These are phyloP conservation scores for Coemansia sp. DNA, from an alignment of 192 early-diverging fungal species.

Conservation along the genomic window DNA sequence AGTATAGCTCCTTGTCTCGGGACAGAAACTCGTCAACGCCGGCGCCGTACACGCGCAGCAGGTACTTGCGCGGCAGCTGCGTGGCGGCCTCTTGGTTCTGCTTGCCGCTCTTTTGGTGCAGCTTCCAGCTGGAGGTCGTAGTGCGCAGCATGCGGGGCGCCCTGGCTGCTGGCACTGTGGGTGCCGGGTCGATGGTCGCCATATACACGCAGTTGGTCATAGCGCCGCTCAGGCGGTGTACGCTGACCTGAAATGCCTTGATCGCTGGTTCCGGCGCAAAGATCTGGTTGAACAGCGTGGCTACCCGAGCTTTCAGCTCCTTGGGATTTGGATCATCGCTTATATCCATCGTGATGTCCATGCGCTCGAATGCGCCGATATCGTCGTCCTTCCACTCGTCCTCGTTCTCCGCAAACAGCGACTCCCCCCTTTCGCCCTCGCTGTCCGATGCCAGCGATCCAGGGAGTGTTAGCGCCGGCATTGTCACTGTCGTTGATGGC, in stretches of 20 bases:
- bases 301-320: constrained; percentile 24
- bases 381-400: constrained; percentile 30
- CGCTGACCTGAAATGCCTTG: constrained; percentile 17
- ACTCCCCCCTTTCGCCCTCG: background rate
- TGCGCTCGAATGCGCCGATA: constrained; percentile 13
- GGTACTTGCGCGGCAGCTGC: constrained; percentile 40
- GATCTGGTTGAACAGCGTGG: constrained; percentile 32
- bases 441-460: constrained; percentile 7
- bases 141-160: constrained; percentile 7
- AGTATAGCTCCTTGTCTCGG: constrained; percentile 78
- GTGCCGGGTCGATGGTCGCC: constrained; percentile 33
- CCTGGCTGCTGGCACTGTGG: constrained; percentile 10
- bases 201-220: constrained; percentile 67
- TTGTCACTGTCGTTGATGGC: background rate
- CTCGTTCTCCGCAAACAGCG: background rate
- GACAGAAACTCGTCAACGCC: constrained; percentile 76
- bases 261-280: constrained; percentile 26
- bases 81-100: background rate
- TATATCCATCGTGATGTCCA: constrained; percentile 38
- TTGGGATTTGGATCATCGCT: constrained; percentile 19
- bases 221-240: constrained; percentile 64
- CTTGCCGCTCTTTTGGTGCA: background rate
- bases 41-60: constrained; percentile 78
- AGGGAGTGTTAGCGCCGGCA: constrained; percentile 19
- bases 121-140: background rate